Evolutionary conservation across 805 yeast genomes (phyloP), one percentile per base, ranked within the genome.

Genomic region (Kodamaea jinghongensis): DNA sequence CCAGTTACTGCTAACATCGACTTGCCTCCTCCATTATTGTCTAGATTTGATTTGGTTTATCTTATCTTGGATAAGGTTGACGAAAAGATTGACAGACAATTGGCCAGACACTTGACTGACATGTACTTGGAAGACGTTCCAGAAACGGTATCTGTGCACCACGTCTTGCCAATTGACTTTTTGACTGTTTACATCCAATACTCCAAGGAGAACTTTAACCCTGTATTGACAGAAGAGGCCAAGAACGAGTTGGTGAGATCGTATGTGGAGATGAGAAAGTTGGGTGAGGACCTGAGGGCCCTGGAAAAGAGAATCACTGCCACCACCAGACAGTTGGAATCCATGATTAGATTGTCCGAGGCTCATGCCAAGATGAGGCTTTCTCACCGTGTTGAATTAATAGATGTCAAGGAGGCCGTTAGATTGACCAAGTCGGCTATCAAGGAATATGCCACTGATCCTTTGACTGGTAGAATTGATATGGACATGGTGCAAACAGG

Each of bases 401-500:
- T 71, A 20, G 99, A 93, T 61, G 99, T 93, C 4, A 73, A 75
- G 44, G 99, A 93, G 60, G 96, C 98, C 0, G 97, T 90, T 2
- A 76, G 99, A 49, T 71, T 93, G 49, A 93, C 91, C 58, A 81
- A 85, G 52, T 78, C 95, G 3, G 99, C 99, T 10, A 86, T 93
- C 49, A 93, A 93, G 60, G 98, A 93, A 48, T 93, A 93, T 60
- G 99, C 99, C 11, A 93, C 96, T 2, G 99, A 93, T 66, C 99
- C 99, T 16, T 71, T 83, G 26, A 91, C 99, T 0, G 99, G 99
- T 22, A 78, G 93, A 54, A 93, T 93, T 49, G 99, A 93, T 59
- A 89, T 93, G 96, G 96, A 89, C 60, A 71, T 93, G 58, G 90
- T 93, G 20, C 97, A 91, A 65, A 93, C 98, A 0, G 99, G 98